A percentile compares a stretch with the other conserved stretches of the same genome.
Conservation (phyloP, 768 basidiomycete species). For the Mycena galericulata region DNA sequence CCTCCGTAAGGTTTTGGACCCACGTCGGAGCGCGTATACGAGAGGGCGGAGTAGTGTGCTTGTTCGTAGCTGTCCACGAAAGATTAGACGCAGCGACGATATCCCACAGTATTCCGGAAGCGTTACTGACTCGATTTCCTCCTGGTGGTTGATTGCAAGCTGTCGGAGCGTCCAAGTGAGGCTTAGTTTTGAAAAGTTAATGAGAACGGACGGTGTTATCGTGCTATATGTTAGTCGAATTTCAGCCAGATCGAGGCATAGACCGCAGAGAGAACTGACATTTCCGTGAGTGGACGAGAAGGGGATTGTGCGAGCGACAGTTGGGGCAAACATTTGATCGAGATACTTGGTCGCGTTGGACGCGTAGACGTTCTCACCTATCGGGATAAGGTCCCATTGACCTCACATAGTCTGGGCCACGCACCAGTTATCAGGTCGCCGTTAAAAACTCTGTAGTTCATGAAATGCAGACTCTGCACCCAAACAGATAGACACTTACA, state of each 20-base stretch:
- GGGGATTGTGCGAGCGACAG: constrained; percentile 25
- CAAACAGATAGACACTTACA: constrained; percentile 3
- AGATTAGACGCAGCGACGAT: background rate
- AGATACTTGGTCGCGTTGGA: constrained; percentile 34
- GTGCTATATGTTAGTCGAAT: constrained; percentile 19
- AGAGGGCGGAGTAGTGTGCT: constrained; percentile 30
- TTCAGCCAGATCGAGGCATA: background rate
- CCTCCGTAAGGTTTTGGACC: constrained; percentile 34
- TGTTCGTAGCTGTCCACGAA: constrained; percentile 31
- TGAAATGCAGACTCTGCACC: background rate
- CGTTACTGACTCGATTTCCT: constrained; percentile 27
- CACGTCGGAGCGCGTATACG: constrained; percentile 34
- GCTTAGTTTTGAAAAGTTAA: background rate
- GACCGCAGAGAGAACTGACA: constrained; percentile 8
- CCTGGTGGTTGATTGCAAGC: constrained; percentile 33
- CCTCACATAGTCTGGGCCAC: background rate
- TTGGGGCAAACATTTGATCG: constrained; percentile 31
- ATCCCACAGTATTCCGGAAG: background rate
- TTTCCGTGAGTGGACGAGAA: constrained; percentile 36
- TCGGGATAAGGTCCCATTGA: background rate
- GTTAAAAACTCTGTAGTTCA: constrained; percentile 29
- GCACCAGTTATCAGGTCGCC: constrained; percentile 34
- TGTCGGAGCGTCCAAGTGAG: background rate
- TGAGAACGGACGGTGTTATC: constrained; percentile 28
- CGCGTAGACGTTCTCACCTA: constrained; percentile 32